These are phyloP conservation scores for Ceratobasidium sp. DNA, from an alignment of 1,284 basidiomycete genomes.

Conservation along the genomic window DNA sequence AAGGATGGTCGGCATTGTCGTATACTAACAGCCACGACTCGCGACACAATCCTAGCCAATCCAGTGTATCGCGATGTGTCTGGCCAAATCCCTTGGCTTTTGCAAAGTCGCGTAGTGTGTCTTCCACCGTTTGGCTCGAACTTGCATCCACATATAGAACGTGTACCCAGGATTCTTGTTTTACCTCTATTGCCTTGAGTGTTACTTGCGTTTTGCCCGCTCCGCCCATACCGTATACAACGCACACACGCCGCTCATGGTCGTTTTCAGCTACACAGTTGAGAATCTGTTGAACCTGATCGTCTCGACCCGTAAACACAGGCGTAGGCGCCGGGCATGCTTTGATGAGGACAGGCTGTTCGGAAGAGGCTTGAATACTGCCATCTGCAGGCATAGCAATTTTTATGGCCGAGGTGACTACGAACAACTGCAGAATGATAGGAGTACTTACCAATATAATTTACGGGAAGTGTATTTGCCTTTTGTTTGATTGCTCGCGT, in stretches of 20 bases:
- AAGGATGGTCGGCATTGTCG: neutral
- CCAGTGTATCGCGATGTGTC: neutral
- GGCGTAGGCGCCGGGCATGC: neutral
- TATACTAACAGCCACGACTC: neutral
- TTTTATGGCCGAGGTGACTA: too few species aligned
- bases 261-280: too few species aligned
- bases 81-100: neutral
- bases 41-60: neutral
- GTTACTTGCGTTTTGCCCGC: conserved; percentile 20
- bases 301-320: neutral
- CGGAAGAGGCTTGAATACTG: too few species aligned
- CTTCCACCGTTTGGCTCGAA: neutral
- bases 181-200: neutral
- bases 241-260: conserved; percentile 7
- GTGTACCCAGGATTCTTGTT: too few species aligned
- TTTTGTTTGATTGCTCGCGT: neutral
- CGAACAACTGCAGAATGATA: too few species aligned
- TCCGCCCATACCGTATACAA: conserved; percentile 15
- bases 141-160: too few species aligned
- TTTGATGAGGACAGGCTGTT: neutral
- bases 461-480: neutral
- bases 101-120: neutral
- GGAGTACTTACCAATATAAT: neutral
- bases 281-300: too few species aligned
- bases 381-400: too few species aligned